Conservation (phyloP, 2,329 filamentous ascomycete genomes). For the Calycina marina region DNA sequence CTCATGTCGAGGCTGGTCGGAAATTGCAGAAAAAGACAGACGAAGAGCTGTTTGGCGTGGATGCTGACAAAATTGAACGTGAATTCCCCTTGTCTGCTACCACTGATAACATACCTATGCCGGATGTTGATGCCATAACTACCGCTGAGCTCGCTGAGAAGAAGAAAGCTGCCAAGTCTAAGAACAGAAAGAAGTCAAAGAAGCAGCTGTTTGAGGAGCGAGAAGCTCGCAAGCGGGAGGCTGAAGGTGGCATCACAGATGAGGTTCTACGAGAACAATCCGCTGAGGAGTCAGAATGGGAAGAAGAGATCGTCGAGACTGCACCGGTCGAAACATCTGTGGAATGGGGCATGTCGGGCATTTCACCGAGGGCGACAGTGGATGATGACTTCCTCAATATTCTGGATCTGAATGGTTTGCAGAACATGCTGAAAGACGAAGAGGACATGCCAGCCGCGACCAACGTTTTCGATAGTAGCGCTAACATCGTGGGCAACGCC, state of each 20-base stretch:
- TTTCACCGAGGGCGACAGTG: conserved; percentile 46
- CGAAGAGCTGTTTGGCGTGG: conserved; percentile 61
- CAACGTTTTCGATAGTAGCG: conserved; percentile 31
- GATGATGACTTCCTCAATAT: conserved; percentile 49
- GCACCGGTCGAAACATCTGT: conserved; percentile 29
- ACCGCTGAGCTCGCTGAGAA: conserved; percentile 37
- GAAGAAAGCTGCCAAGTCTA: conserved; percentile 42
- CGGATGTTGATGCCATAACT: conserved; percentile 33
- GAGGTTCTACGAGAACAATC: conserved; percentile 25
- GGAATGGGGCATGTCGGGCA: conserved; percentile 42
- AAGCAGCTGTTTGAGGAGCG: conserved; percentile 60
- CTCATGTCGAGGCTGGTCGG: conserved; percentile 52
- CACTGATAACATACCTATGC: conserved; percentile 32
- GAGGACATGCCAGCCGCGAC: conserved; percentile 47
- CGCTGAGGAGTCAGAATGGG: conserved; percentile 21
- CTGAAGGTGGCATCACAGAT: conserved; percentile 31
- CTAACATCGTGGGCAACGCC: conserved; percentile 36
- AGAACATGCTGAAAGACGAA: conserved; percentile 52
- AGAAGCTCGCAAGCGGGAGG: conserved; percentile 42
- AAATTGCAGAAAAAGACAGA: conserved; percentile 73
- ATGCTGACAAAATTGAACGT: conserved; percentile 36
- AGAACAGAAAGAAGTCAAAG: conserved; percentile 59
- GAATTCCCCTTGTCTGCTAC: conserved; percentile 28
- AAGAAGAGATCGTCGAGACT: conserved; percentile 24
- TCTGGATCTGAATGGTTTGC: conserved; percentile 58